phyloP scores from a whole-genome alignment of 1,284 basidiomycete genomes.

The Malassezia nana region DNA sequence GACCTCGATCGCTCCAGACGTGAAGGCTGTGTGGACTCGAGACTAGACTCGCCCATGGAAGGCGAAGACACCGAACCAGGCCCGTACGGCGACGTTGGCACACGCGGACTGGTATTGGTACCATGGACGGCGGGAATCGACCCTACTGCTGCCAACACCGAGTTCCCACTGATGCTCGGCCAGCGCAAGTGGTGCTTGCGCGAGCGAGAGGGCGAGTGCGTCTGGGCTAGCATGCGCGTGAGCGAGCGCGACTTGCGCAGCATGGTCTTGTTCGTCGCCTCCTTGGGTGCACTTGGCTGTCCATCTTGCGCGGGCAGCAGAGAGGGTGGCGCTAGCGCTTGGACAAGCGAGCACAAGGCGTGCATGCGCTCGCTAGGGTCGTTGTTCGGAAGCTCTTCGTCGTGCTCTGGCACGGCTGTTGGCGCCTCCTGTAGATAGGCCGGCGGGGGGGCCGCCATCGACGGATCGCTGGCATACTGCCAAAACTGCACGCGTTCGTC shows the following conservation, averaged over 20 bases:
- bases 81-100: background rate
- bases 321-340: background rate
- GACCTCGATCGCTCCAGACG: background rate
- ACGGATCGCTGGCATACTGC: background rate
- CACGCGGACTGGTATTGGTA: background rate
- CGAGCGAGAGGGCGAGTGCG: background rate
- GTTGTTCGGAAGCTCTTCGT: background rate
- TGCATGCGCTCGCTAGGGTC: conserved; percentile 5
- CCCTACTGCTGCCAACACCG: background rate
- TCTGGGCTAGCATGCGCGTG: conserved; percentile 4
- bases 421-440: background rate
- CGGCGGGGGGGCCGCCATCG: background rate
- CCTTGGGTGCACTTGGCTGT: background rate
- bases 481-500: background rate
- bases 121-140: background rate
- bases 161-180: background rate
- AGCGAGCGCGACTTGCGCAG: conserved; percentile 11
- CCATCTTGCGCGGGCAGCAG: background rate
- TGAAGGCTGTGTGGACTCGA: background rate
- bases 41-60: background rate
- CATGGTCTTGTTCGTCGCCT: background rate
- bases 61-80: background rate
- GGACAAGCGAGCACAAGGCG: conserved; percentile 2
- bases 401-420: background rate
- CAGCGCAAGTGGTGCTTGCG: conserved; percentile 1